Evolutionary conservation across 352 stramenopile species (phyloP).

Genomic region (Phytophthora sansomeana): DNA sequence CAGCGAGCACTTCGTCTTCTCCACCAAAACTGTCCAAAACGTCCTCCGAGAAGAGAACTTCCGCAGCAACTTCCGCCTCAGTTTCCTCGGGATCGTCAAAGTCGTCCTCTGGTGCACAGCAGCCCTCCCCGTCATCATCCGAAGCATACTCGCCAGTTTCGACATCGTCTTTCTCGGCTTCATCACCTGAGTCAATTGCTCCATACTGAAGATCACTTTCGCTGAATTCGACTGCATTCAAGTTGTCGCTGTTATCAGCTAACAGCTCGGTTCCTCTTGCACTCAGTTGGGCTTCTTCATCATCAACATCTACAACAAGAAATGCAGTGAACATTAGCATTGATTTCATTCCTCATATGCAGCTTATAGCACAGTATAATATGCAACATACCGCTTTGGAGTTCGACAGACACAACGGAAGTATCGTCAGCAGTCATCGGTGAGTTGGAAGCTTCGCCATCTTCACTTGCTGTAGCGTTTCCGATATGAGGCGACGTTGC

Average conservation of each 20-base stretch:
- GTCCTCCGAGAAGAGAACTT: conserved; percentile 16
- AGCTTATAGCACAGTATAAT: too few relatives aligned
- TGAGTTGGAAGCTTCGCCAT: too few relatives aligned
- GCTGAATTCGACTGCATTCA: conserved; percentile 6
- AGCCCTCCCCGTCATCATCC: background rate
- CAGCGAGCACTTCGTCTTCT: conserved; percentile 13
- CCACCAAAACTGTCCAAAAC: conserved; percentile 14
- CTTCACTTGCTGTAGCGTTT: too few relatives aligned
- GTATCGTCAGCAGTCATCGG: too few relatives aligned
- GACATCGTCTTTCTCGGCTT: conserved; percentile 17
- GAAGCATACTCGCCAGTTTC: conserved; percentile 6
- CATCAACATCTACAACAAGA: conserved; percentile 1
- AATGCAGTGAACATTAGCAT: too few relatives aligned
- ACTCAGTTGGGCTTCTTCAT: background rate
- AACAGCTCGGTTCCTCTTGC: conserved; percentile 8
- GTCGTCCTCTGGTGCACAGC: background rate
- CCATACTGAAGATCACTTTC: background rate
- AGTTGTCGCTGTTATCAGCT: background rate
- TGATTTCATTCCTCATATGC: too few relatives aligned
- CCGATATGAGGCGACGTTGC: too few relatives aligned
- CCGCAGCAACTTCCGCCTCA: conserved; percentile 2
- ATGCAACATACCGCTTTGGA: too few relatives aligned
- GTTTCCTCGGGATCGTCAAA: conserved; percentile 10
- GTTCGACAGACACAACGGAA: too few relatives aligned
- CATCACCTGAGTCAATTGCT: conserved; percentile 18